Evolutionary conservation across 2,329 filamentous ascomycete genomes (phyloP).

Genomic region (Fusarium falciforme): DNA sequence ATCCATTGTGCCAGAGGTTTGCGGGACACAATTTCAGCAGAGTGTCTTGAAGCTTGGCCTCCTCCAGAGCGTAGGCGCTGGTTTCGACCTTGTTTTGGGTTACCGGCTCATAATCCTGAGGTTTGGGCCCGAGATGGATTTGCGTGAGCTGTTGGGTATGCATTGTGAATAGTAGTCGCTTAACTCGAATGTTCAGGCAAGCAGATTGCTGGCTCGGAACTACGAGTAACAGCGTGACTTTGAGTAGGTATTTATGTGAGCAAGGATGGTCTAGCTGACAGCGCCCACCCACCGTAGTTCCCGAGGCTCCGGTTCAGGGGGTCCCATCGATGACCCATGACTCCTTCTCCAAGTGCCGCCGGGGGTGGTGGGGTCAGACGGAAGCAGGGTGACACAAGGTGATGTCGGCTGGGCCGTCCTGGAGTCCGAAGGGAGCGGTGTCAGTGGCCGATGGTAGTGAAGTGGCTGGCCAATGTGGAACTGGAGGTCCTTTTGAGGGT

Average conservation of each 20-base stretch:
- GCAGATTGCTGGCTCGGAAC: neutral
- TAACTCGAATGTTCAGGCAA: too few relatives aligned
- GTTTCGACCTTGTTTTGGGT: neutral
- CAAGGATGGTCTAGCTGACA: neutral
- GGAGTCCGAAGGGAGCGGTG: neutral
- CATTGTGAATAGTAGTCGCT: slow-evolving; percentile 3
- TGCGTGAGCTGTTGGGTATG: slow-evolving; percentile 29
- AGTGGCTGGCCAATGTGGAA: neutral
- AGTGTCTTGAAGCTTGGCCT: slow-evolving; percentile 24
- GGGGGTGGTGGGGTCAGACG: neutral
- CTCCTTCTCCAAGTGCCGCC: neutral
- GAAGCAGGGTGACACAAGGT: neutral
- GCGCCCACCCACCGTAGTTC: neutral
- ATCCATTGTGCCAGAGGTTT: slow-evolving; percentile 45
- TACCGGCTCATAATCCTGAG: slow-evolving; percentile 14
- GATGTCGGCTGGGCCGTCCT: neutral
- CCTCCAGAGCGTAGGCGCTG: slow-evolving; percentile 23
- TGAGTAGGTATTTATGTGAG: neutral
- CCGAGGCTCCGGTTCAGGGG: neutral
- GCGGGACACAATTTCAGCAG: slow-evolving; percentile 40
- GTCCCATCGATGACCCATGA: neutral
- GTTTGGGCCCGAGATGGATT: slow-evolving; percentile 26
- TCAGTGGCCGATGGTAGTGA: neutral
- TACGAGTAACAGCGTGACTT: neutral
- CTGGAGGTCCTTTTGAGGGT: neutral